Evolutionary conservation across 257 asterid species (phyloP).

Genomic region (Przewalskia tangutica): DNA sequence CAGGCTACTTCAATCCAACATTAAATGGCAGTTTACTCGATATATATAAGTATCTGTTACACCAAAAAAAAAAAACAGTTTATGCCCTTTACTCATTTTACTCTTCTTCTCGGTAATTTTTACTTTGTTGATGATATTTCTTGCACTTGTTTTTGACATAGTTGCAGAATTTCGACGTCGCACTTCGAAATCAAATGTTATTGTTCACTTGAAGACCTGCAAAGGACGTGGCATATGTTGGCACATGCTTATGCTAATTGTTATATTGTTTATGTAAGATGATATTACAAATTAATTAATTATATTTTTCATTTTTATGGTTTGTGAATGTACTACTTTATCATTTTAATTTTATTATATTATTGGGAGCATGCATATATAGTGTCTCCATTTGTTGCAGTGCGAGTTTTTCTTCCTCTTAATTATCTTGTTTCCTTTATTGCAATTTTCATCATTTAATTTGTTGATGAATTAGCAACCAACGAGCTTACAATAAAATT

Average conservation of each 20-base stretch:
- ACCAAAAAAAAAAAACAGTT: no score
- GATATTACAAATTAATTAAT: not conserved
- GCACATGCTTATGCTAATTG: not conserved
- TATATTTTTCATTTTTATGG: not conserved
- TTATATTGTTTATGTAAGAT: not conserved
- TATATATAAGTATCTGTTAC: no score
- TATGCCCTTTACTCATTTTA: not conserved
- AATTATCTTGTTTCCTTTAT: no score
- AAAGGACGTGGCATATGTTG: conserved; percentile 2
- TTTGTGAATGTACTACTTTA: not conserved
- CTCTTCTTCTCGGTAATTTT: not conserved
- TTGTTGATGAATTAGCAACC: no score
- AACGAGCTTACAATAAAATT: no score
- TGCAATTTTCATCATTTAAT: no score
- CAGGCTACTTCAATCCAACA: not conserved
- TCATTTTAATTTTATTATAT: not conserved
- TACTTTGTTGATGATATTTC: conserved; percentile 1
- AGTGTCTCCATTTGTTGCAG: no score
- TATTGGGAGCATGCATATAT: no score
- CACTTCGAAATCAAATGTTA: not conserved
- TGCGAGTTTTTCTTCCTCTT: no score
- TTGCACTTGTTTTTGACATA: conserved; percentile 1
- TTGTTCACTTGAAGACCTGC: not conserved
- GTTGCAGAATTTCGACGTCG: not conserved
- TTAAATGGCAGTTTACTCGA: not conserved